Conservation (phyloP, 202 grass and related monocot genomes). For the Carex arenaria region DNA sequence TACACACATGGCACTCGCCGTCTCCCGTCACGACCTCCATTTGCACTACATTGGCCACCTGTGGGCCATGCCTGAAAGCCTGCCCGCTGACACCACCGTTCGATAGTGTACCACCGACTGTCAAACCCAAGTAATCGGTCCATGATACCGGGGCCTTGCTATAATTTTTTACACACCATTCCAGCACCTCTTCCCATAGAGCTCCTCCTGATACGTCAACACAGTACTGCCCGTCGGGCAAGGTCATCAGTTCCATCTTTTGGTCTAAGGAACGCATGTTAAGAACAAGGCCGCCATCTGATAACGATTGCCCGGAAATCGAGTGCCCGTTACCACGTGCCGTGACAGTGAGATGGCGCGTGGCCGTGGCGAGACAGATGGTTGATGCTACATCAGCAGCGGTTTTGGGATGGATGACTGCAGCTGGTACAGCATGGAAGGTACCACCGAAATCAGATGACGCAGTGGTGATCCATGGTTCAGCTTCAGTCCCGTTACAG, state of each 20-base stretch:
- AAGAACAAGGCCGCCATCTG: conserved; percentile 62
- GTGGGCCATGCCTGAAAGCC: conserved; percentile 73
- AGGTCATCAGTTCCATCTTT: conserved; percentile 29
- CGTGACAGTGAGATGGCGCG: conserved; percentile 41
- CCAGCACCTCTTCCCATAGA: conserved; percentile 89
- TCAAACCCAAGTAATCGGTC: conserved; percentile 92
- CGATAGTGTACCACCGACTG: conserved; percentile 89
- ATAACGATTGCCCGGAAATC: conserved; percentile 65
- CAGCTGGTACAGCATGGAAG: conserved; percentile 28
- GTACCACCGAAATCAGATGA: conserved; percentile 72
- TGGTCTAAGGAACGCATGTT: conserved; percentile 74
- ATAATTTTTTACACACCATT: conserved; percentile 50
- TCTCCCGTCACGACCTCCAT: conserved; percentile 70
- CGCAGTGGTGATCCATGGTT: conserved; percentile 26
- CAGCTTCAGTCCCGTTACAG: background rate
- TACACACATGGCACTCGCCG: conserved; percentile 55
- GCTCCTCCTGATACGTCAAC: conserved; percentile 75
- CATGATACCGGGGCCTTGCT: conserved; percentile 68
- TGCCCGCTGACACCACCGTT: conserved; percentile 95
- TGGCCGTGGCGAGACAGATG: conserved; percentile 41
- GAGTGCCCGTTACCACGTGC: conserved; percentile 97
- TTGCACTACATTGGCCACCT: conserved; percentile 81
- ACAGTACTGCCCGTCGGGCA: background rate
- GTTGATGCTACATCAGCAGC: conserved; percentile 50
- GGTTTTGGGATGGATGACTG: conserved; percentile 46